phyloP scores from a whole-genome alignment of 768 basidiomycete genomes.

The Fomitopsis pulvina region DNA sequence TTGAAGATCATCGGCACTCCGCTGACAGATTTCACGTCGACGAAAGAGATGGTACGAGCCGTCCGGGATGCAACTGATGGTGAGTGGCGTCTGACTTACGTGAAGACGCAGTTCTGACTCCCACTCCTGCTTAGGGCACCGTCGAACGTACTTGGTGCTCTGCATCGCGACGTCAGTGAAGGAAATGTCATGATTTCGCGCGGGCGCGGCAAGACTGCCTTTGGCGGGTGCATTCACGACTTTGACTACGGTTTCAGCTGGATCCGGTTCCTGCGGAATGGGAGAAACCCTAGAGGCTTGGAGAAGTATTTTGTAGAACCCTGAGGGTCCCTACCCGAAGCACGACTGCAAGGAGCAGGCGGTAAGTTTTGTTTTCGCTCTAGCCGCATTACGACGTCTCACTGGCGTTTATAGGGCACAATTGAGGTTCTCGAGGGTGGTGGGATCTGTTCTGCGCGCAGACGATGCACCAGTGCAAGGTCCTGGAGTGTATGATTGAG shows the following conservation, averaged over 20 bases:
- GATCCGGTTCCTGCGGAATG: not conserved
- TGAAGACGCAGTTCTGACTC: not conserved
- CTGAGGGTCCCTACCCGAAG: not conserved
- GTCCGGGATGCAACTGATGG: constrained; percentile 9
- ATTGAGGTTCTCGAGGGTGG: constrained; percentile 1
- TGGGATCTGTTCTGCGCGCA: constrained; percentile 41
- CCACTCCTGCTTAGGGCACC: not conserved
- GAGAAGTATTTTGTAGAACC: not conserved
- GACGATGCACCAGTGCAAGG: not conserved
- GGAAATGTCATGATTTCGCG: constrained; percentile 14
- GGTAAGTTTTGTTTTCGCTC: too few relatives aligned
- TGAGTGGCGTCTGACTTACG: not conserved
- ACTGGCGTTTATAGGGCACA: too few relatives aligned
- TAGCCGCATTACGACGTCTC: not conserved
- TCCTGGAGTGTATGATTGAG: not conserved
- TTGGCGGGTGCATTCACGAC: constrained; percentile 1
- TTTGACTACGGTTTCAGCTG: constrained; percentile 6
- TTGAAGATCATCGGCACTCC: constrained; percentile 8
- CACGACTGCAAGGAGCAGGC: not conserved
- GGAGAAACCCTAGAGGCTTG: not conserved
- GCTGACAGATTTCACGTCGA: constrained; percentile 2
- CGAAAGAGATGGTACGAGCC: constrained; percentile 8
- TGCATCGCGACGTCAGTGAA: constrained; percentile 15
- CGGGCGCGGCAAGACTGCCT: not conserved
- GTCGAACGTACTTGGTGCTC: constrained; percentile 2